Conservation (phyloP, 2,329 filamentous ascomycete genomes). For the Gremmenia infestans region DNA sequence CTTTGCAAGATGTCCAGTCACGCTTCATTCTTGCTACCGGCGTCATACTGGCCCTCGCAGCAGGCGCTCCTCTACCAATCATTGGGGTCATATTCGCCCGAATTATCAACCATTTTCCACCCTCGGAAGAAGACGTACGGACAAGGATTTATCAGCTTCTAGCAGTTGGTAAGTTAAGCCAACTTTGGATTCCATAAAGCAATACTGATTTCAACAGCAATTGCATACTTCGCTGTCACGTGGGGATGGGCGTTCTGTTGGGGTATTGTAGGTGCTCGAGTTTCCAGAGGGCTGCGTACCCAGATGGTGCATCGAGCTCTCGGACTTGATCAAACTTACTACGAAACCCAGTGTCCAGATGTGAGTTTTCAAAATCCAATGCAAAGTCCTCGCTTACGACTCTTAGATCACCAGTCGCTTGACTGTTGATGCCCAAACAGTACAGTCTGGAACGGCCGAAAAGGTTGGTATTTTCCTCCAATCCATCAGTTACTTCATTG, state of each 20-base stretch:
- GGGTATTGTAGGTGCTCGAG: slow-evolving; percentile 44
- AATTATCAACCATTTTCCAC: slow-evolving; percentile 54
- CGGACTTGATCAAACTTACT: slow-evolving; percentile 47
- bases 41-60: slow-evolving; percentile 44
- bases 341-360: slow-evolving; percentile 45
- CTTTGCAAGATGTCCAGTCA: slow-evolving; percentile 37
- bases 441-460: slow-evolving; percentile 54
- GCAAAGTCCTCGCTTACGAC: slow-evolving; percentile 38
- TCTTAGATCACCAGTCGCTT: slow-evolving; percentile 48
- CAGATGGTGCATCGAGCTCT: slow-evolving; percentile 42
- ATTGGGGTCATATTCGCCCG: slow-evolving; percentile 61
- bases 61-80: slow-evolving; percentile 59
- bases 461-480: slow-evolving; percentile 54
- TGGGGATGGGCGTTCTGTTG: slow-evolving; percentile 46
- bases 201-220: slow-evolving; percentile 27
- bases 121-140: slow-evolving; percentile 38
- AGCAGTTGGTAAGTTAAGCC: slow-evolving; percentile 15
- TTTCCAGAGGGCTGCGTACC: slow-evolving; percentile 42
- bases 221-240: slow-evolving; percentile 44
- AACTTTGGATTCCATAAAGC: background rate
- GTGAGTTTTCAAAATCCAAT: slow-evolving; percentile 31
- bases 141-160: slow-evolving; percentile 38
- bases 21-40: slow-evolving; percentile 35
- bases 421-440: slow-evolving; percentile 51
- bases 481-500: slow-evolving; percentile 53